These are phyloP conservation scores for Exophiala bonariae DNA, from an alignment of 2,329 filamentous ascomycete genomes.

Conservation along the genomic window DNA sequence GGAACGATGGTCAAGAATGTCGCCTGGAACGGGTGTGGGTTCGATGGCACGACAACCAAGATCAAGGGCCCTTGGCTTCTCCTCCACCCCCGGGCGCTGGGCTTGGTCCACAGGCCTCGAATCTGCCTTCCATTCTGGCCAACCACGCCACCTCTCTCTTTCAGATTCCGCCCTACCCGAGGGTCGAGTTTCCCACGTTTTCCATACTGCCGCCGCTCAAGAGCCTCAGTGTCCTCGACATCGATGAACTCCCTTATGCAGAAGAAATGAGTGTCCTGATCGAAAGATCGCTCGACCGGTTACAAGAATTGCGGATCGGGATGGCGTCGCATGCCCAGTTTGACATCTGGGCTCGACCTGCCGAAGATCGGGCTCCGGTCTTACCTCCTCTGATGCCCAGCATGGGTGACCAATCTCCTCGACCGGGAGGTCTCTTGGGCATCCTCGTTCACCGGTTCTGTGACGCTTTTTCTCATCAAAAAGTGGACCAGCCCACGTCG, in stretches of 20 bases:
- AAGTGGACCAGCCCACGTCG: not conserved
- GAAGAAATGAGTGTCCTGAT: slow-evolving; percentile 80
- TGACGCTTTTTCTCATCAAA: slow-evolving; percentile 40
- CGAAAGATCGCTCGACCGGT: slow-evolving; percentile 64
- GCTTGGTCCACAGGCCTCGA: slow-evolving; percentile 14
- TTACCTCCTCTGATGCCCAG: slow-evolving; percentile 19
- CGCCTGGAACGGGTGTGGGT: slow-evolving; percentile 76
- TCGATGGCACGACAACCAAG: slow-evolving; percentile 76
- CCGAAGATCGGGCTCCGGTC: slow-evolving; percentile 21
- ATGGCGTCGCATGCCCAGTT: slow-evolving; percentile 59
- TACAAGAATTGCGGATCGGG: slow-evolving; percentile 73
- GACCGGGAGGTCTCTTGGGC: slow-evolving; percentile 65
- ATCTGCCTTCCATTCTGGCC: slow-evolving; percentile 24
- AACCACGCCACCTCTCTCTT: slow-evolving; percentile 23
- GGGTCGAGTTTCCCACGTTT: slow-evolving; percentile 76
- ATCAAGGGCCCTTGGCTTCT: slow-evolving; percentile 41
- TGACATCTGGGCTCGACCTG: slow-evolving; percentile 31
- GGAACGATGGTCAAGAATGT: slow-evolving; percentile 59
- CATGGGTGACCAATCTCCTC: slow-evolving; percentile 55
- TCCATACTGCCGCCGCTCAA: slow-evolving; percentile 74
- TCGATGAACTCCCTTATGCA: slow-evolving; percentile 78
- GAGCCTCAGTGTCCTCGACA: slow-evolving; percentile 74
- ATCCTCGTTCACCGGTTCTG: slow-evolving; percentile 67
- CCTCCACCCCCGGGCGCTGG: slow-evolving; percentile 30
- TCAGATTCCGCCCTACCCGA: slow-evolving; percentile 45